Base-by-base conservation (phyloP, 305 asterid species). In the Fraxinus velutina region DNA sequence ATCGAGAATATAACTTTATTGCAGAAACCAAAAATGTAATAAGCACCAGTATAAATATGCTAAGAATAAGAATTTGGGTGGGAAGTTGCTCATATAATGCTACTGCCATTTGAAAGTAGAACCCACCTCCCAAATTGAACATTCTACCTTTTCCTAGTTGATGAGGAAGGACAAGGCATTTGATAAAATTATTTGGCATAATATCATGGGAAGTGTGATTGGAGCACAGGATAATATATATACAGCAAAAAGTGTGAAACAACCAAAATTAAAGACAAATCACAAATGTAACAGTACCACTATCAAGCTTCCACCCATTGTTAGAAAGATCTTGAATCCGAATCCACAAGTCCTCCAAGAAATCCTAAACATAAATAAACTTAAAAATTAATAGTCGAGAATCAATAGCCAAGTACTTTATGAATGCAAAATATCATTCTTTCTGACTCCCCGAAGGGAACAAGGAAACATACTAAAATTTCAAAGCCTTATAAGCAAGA, bases 281-380 rank as follows among this genome's bases (percentile, higher is more conserved):
- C 50, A 39, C 2, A 84, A 33, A 81, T 78, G 77, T 47, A 80
- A 80, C 84, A 85, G 33, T 96, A 96, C 99, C 98, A 79, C 98
- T 96, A 85, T 91, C 98, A 84, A 92, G 90, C 90, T 96, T 96
- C 99, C 99, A 96, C 79, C 92, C 97, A 83, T 91, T 93, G 92
- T 80, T 91, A 77, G 97, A 93, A 86, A 96, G 97, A 86, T 94
- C 97, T 88, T 89, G 98, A 84, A 96, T 83, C 77, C 96, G 88
- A 88, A 90, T 84, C 98, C 98, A 96, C 68, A 94, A 86, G 82
- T 96, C 99, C 91, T 92, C 98, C 94, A 94, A 81, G 89, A 93
- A 92, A 87, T 96, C 99, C 99, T 96, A 86, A 17, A 79, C 78
- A 84, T 68, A 71, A 66, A 84, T 19, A 84, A 47, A 81, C 17